Conservation (phyloP, 305 asterid genomes). For the Fraxinus xanthoxyloides region DNA sequence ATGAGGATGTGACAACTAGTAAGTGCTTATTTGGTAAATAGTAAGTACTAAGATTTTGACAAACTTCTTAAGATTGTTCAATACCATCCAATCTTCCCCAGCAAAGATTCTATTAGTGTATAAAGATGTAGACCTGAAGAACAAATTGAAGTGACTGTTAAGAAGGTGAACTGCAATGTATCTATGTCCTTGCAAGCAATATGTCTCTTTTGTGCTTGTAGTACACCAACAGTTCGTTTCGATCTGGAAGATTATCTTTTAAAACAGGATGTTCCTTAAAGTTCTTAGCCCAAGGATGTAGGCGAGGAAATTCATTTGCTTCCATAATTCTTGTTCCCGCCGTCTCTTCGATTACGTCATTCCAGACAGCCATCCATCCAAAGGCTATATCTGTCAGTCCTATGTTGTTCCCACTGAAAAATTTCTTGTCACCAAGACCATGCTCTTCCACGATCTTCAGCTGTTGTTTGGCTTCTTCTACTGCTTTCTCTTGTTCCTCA, state of each 20-base stretch:
- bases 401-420: constrained; percentile 23
- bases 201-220: background rate
- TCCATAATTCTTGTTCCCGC: constrained; percentile 18
- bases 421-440: constrained; percentile 32
- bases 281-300: constrained; percentile 24
- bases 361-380: constrained; percentile 28
- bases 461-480: constrained; percentile 7
- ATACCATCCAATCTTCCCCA: too few species aligned
- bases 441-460: constrained; percentile 30
- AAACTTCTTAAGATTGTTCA: too few species aligned
- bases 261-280: constrained; percentile 20
- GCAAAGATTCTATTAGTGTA: background rate
- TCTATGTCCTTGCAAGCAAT: background rate
- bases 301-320: constrained; percentile 12
- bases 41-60: background rate
- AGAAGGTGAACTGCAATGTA: background rate
- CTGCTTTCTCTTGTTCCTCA: constrained; percentile 19
- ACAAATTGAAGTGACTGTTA: background rate
- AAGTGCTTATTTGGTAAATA: background rate
- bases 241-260: constrained; percentile 21
- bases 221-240: constrained; percentile 9
- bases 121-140: background rate
- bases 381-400: constrained; percentile 27
- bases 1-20: background rate
- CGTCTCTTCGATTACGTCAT: constrained; percentile 25